Conservation (phyloP, 2,329 filamentous ascomycete genomes). For the Neopestalotiopsis rosae region DNA sequence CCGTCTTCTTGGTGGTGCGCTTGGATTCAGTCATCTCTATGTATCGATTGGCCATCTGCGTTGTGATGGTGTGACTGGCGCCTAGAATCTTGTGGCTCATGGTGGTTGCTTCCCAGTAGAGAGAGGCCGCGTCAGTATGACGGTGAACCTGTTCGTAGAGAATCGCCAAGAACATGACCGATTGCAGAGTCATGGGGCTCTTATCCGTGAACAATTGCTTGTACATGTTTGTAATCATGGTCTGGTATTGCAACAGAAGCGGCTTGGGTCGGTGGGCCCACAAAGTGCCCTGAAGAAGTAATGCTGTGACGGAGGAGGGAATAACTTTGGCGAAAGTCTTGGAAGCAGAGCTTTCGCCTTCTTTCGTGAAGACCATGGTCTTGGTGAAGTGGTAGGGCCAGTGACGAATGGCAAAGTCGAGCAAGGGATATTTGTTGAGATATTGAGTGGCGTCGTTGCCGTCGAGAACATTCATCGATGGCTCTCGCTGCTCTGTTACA, state of each 20-base stretch:
- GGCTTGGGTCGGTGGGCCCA: slow-evolving; percentile 36
- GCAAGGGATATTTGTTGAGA: slow-evolving; percentile 26
- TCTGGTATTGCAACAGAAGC: slow-evolving; percentile 33
- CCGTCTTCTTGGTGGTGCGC: slow-evolving; percentile 1
- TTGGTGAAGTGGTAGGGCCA: slow-evolving; percentile 26
- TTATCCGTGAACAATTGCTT: slow-evolving; percentile 34
- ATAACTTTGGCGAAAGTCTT: slow-evolving; percentile 23
- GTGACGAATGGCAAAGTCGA: slow-evolving; percentile 30
- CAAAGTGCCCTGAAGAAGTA: slow-evolving; percentile 23
- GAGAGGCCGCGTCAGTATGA: slow-evolving; percentile 12
- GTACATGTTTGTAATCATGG: slow-evolving; percentile 35
- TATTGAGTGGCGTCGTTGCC: slow-evolving; percentile 30
- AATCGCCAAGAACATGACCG: slow-evolving; percentile 23
- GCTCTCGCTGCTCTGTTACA: slow-evolving; percentile 36
- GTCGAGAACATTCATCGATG: slow-evolving; percentile 35
- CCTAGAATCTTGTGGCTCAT: slow-evolving; percentile 20
- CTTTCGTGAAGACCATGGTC: slow-evolving; percentile 17
- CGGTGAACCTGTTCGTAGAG: slow-evolving; percentile 24
- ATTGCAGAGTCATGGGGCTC: slow-evolving; percentile 24
- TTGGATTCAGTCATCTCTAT: slow-evolving; percentile 22
- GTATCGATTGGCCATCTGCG: slow-evolving; percentile 23
- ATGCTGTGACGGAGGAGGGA: slow-evolving; percentile 18
- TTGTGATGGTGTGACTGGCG: slow-evolving; percentile 20
- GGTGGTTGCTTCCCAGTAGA: slow-evolving; percentile 24
- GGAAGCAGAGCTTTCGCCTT: slow-evolving; percentile 15